These are phyloP conservation scores for Rhodotorula mucilaginosa DNA, from an alignment of 1,284 basidiomycete genomes.

Conservation along the genomic window DNA sequence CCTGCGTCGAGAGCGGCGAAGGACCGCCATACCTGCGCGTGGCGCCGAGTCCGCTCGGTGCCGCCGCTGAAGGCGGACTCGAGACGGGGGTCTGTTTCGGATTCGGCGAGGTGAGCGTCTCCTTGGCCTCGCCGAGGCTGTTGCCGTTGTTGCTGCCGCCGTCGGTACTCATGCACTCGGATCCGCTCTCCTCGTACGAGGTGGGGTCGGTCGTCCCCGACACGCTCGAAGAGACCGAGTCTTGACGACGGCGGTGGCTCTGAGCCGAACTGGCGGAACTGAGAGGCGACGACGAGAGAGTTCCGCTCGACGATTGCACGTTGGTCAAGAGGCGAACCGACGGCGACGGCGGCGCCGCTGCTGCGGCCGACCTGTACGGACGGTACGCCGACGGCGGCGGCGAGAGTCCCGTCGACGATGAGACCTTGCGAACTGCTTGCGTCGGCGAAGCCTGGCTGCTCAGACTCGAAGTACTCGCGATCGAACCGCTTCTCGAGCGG, in stretches of 20 bases:
- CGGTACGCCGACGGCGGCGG: not conserved
- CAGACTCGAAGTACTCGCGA: not conserved
- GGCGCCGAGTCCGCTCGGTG: not conserved
- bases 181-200: conserved; percentile 30
- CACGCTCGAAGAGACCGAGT: conserved; percentile 35
- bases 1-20: conserved; percentile 8
- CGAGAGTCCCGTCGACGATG: not conserved
- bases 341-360: not conserved
- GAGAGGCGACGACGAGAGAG: conserved; percentile 30
- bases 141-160: conserved; percentile 4
- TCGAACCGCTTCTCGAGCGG: not conserved
- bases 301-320: conserved; percentile 1
- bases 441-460: conserved; percentile 1
- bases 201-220: conserved; percentile 33
- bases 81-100: not conserved
- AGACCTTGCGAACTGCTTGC: not conserved
- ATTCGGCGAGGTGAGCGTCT: not conserved
- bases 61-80: not conserved
- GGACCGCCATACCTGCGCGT: not conserved
- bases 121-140: not conserved
- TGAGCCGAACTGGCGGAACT: conserved; percentile 21
- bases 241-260: conserved; percentile 15
- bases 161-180: conserved; percentile 20
- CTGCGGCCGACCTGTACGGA: not conserved
- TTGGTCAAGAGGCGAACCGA: not conserved